A percentile compares a stretch with the other conserved stretches of the same genome.
Conservation (phyloP, 2,329 filamentous ascomycete species). For the Malbranchea cinnamomea region DNA sequence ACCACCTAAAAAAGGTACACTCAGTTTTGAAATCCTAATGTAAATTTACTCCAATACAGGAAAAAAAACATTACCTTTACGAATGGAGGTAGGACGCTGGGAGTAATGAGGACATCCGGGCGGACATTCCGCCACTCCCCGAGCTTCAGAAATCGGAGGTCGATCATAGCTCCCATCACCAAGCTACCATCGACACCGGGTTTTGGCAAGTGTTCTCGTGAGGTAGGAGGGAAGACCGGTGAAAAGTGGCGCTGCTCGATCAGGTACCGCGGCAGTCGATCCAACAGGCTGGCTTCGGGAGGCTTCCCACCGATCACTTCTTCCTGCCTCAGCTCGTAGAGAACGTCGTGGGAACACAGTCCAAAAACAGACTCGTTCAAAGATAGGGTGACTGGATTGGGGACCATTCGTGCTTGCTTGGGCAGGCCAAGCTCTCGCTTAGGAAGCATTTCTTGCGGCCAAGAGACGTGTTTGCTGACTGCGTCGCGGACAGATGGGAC, state of each 20-base stretch:
- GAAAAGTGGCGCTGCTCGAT: slow-evolving; percentile 86
- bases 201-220: slow-evolving; percentile 51
- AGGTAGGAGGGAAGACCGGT: slow-evolving; percentile 70
- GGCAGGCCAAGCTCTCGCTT: slow-evolving; percentile 62
- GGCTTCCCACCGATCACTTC: slow-evolving; percentile 48
- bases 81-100: slow-evolving; percentile 72
- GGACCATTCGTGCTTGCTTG: slow-evolving; percentile 60
- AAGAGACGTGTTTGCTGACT: slow-evolving; percentile 70
- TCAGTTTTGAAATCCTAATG: slow-evolving; percentile 5
- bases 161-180: slow-evolving; percentile 62
- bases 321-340: slow-evolving; percentile 67
- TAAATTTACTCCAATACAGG: slow-evolving; percentile 1
- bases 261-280: slow-evolving; percentile 59
- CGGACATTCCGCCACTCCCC: slow-evolving; percentile 79
- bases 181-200: slow-evolving; percentile 45
- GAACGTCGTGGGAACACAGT: slow-evolving; percentile 66
- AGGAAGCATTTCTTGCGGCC: slow-evolving; percentile 62
- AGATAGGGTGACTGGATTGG: slow-evolving; percentile 79
- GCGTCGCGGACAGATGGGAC: slow-evolving; percentile 72
- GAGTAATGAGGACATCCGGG: slow-evolving; percentile 72
- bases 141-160: slow-evolving; percentile 70
- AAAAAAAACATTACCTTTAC: slow-evolving; percentile 50
- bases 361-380: slow-evolving; percentile 78
- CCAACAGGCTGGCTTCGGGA: slow-evolving; percentile 46
- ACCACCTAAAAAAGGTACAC: slow-evolving; percentile 49